These are phyloP conservation scores for Trifolium fragiferum DNA, from an alignment of 306 rosid genomes.

Conservation along the genomic window DNA sequence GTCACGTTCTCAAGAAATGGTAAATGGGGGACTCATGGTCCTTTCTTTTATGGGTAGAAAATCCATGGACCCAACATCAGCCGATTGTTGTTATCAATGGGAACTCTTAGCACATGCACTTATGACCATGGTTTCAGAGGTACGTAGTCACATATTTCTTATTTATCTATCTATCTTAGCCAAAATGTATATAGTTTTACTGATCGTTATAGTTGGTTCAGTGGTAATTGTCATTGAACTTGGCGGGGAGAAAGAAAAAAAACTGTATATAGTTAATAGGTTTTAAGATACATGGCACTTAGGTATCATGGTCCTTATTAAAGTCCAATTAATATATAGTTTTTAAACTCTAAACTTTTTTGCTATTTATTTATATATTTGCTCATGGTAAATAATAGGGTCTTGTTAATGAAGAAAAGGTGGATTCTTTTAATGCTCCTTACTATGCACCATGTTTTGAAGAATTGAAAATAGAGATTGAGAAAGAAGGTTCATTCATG, in stretches of 20 bases:
- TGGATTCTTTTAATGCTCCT: slow-evolving; percentile 77
- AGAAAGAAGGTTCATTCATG: slow-evolving; percentile 71
- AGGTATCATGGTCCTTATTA: no score
- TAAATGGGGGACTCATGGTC: slow-evolving; percentile 64
- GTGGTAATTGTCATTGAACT: no score
- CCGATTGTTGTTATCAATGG: slow-evolving; percentile 61
- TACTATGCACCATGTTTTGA: slow-evolving; percentile 74
- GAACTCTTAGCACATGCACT: slow-evolving; percentile 71
- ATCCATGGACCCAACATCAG: slow-evolving; percentile 57
- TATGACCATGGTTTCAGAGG: slow-evolving; percentile 58
- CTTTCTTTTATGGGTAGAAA: slow-evolving; percentile 67
- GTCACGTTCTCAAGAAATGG: slow-evolving; percentile 60
- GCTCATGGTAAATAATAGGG: slow-evolving; percentile 30
- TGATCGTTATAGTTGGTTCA: no score
- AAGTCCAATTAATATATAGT: no score
- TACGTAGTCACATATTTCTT: slow-evolving; percentile 10
- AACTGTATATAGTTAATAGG: no score
- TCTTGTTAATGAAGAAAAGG: slow-evolving; percentile 61
- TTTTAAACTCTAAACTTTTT: no score
- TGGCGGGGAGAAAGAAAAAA: no score
- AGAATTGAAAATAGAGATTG: slow-evolving; percentile 52
- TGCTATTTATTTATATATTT: not conserved
- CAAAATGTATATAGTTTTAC: no score
- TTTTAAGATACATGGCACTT: no score
- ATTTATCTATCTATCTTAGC: no score